These are phyloP conservation scores for Aspergillus floridensis DNA, from an alignment of 2,329 filamentous ascomycete species.

Conservation along the genomic window DNA sequence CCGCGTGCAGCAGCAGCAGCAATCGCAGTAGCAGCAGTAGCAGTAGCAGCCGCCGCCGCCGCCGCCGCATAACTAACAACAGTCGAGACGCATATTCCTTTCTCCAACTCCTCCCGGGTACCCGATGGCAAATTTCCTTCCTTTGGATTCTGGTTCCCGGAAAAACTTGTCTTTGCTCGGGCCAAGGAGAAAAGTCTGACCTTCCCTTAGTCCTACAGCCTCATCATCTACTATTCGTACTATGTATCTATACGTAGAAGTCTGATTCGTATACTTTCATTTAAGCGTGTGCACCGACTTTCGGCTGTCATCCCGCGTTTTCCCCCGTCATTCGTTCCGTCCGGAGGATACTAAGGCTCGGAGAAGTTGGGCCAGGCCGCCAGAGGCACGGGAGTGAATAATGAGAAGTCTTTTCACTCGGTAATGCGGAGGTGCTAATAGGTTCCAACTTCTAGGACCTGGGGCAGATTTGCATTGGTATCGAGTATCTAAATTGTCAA, in stretches of 20 bases:
- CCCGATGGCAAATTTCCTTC: slow-evolving; percentile 23
- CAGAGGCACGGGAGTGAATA: not conserved
- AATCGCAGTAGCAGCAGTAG: not conserved
- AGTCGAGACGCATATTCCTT: slow-evolving; percentile 28
- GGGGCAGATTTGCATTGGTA: not conserved
- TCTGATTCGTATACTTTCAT: not conserved
- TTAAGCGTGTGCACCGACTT: slow-evolving; percentile 8
- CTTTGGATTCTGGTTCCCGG: not conserved
- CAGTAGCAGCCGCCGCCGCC: not conserved
- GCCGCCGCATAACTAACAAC: slow-evolving; percentile 7
- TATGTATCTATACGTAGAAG: not conserved
- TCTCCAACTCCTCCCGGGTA: slow-evolving; percentile 7
- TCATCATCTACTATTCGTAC: too few relatives aligned
- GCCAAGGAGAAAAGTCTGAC: not conserved
- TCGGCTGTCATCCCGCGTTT: slow-evolving; percentile 9
- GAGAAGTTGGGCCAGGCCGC: not conserved
- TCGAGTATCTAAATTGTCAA: not conserved
- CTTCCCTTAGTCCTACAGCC: not conserved
- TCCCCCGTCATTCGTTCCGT: slow-evolving; percentile 6
- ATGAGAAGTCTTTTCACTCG: slow-evolving; percentile 9
- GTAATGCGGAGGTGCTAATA: not conserved
- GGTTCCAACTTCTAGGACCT: not conserved
- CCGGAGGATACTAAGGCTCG: not conserved
- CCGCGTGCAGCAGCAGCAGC: slow-evolving; percentile 19
- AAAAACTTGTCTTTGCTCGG: not conserved